Evolutionary conservation across 2,329 filamentous ascomycete species (phyloP).

Genomic region (Talaromyces funiculosus): DNA sequence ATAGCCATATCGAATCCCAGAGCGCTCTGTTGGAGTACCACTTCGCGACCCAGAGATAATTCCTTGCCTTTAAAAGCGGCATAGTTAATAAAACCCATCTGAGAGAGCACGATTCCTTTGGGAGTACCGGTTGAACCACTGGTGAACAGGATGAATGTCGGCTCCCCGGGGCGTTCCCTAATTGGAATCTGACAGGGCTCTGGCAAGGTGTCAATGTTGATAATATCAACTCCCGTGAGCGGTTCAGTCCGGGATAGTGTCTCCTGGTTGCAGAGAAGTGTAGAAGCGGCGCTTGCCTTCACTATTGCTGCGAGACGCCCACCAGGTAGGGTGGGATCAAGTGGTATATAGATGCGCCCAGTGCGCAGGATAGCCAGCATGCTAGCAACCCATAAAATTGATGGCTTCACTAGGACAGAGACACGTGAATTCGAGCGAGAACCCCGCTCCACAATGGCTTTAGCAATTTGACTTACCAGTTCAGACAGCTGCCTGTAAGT

Average conservation of each 20-base stretch:
- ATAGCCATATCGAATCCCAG: constrained; percentile 16
- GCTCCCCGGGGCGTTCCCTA: constrained; percentile 65
- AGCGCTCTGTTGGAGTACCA: constrained; percentile 15
- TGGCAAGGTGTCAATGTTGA: constrained; percentile 1
- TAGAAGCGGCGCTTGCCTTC: constrained; percentile 22
- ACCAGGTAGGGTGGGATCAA: constrained; percentile 33
- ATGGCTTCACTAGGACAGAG: no score
- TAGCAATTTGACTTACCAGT: no score
- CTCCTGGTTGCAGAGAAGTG: neutral
- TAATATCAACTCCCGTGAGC: neutral
- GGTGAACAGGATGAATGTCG: constrained; percentile 23
- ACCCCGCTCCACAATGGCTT: no score
- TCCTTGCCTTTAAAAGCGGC: constrained; percentile 15
- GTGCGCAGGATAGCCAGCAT: constrained; percentile 33
- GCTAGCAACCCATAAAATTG: no score
- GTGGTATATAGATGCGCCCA: constrained; percentile 31
- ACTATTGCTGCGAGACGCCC: constrained; percentile 27
- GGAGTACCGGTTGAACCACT: constrained; percentile 27
- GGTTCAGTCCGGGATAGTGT: no score
- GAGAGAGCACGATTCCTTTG: constrained; percentile 30
- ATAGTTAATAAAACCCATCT: constrained; percentile 20
- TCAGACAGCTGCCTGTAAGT: no score
- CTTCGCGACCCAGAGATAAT: constrained; percentile 9
- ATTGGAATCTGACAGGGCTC: rapidly evolving
- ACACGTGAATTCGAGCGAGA: no score